Base-by-base conservation (phyloP, 2,329 filamentous ascomycete species). In the Diaporthe sp. region DNA sequence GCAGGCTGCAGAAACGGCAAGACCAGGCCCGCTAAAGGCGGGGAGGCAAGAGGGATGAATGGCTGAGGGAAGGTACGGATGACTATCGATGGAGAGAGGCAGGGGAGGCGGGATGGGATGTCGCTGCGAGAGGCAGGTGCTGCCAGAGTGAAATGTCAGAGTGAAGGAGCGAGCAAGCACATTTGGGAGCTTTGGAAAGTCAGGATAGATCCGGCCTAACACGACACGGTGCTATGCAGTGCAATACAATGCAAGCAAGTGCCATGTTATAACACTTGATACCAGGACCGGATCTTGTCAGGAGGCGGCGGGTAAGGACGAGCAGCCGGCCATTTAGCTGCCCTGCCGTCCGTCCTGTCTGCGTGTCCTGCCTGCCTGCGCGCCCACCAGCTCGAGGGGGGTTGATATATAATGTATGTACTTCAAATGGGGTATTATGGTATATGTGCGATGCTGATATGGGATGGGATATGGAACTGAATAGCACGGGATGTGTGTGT, bases 1-100 rank as follows among this genome's bases (percentile, higher is more conserved):
- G 68, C 72, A 71, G 61, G 47, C 51, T 74, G 72, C 51, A 71
- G 39, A 71, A 42, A 57, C 31, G 63, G 60, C 61, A 74, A 49
- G 34, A 70, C 31, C 63, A 71, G 63, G 49, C 34, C 55, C 51
- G 61, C 72, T 49, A 51, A 60, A 71, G 63, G 31, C 72, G 63
- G 63, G 72, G 72, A 51, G 72, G 37, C 22, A 47, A 31, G 61
- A 49, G 51, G 51, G 25, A 47, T 31, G 31, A n/a, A 47, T 37
- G 72, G 34, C 47, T 53, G 61, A 57, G 42, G 51, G 49, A 7
- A 61, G 42, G 65, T 31, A 55, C 22, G 39, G 39, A 57, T 47
- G 49, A 55, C 60, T 65, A 1, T 73, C 17, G 71, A 57, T 55
- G 47, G 17, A 42, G 65, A 15, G 34, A 55, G 47, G 65, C 47